Conservation (phyloP, 805 yeast genomes). For the Metschnikowia baotianmanensis region DNA sequence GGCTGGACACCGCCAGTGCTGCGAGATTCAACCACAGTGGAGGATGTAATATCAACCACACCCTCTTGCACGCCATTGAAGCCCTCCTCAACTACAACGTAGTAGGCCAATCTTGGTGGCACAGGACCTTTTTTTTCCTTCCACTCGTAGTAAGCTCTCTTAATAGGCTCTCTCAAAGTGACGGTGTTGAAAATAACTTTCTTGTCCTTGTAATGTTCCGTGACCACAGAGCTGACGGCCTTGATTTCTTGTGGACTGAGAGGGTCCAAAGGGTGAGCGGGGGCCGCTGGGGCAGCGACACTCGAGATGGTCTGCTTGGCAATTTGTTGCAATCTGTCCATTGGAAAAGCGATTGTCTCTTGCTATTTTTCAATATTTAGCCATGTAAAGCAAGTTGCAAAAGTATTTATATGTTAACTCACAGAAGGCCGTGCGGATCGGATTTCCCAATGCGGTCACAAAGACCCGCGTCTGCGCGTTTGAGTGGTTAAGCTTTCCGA, state of each 20-base stretch:
- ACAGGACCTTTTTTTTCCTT: constrained; percentile 55
- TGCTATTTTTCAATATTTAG: too few relatives aligned
- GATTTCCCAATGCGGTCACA: constrained; percentile 9
- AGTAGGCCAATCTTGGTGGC: constrained; percentile 69
- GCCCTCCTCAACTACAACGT: constrained; percentile 58
- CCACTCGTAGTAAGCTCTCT: constrained; percentile 62
- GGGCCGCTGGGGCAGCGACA: constrained; percentile 50
- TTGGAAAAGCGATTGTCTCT: constrained; percentile 17
- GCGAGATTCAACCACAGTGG: constrained; percentile 46
- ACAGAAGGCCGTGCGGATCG: constrained; percentile 12
- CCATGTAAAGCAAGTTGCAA: too few relatives aligned
- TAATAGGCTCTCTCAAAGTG: constrained; percentile 69
- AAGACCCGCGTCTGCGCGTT: constrained; percentile 3
- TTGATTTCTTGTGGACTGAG: constrained; percentile 61
- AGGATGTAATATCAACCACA: constrained; percentile 54
- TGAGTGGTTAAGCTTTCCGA: constrained; percentile 8
- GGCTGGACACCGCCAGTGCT: constrained; percentile 66
- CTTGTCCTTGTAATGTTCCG: constrained; percentile 45
- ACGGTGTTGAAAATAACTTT: constrained; percentile 61
- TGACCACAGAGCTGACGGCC: constrained; percentile 52
- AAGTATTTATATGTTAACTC: constrained; percentile 5
- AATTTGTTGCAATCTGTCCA: constrained; percentile 67
- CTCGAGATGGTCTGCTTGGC: constrained; percentile 61
- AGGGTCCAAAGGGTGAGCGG: constrained; percentile 72
- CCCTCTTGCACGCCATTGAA: constrained; percentile 69